These are phyloP conservation scores for Paramecium pentaurelia DNA, from an alignment of 73 alveolate genomes.

Conservation along the genomic window DNA sequence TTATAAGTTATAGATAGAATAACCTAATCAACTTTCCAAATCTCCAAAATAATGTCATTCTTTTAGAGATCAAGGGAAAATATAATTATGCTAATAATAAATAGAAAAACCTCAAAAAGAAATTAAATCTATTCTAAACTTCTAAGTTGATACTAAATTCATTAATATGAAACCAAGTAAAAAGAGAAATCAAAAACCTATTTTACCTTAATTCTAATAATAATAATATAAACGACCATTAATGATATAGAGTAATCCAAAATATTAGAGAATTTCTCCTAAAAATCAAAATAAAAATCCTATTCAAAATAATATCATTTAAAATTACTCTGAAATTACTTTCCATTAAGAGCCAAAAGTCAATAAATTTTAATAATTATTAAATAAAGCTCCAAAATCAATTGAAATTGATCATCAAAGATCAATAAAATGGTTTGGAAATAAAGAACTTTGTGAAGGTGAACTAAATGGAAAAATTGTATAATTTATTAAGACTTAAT, in stretches of 20 bases:
- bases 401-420: background rate
- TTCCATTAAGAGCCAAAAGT: background rate
- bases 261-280: background rate
- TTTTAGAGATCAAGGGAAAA: background rate
- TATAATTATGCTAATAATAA: background rate
- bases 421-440: background rate
- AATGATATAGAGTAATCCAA: background rate
- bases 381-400: background rate
- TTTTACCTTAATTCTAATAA: background rate
- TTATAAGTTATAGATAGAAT: background rate
- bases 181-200: background rate
- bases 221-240: background rate
- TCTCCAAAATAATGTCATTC: background rate
- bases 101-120: background rate
- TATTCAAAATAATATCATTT: background rate
- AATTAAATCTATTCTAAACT: background rate
- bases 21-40: background rate
- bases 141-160: background rate
- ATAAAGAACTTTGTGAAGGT: background rate
- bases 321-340: background rate
- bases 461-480: background rate
- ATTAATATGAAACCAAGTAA: background rate
- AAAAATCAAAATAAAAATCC: background rate
- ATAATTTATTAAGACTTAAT: background rate
- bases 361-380: background rate